Base-by-base conservation (phyloP, 768 basidiomycete species). In the Lepiota brunneoincarnata region DNA sequence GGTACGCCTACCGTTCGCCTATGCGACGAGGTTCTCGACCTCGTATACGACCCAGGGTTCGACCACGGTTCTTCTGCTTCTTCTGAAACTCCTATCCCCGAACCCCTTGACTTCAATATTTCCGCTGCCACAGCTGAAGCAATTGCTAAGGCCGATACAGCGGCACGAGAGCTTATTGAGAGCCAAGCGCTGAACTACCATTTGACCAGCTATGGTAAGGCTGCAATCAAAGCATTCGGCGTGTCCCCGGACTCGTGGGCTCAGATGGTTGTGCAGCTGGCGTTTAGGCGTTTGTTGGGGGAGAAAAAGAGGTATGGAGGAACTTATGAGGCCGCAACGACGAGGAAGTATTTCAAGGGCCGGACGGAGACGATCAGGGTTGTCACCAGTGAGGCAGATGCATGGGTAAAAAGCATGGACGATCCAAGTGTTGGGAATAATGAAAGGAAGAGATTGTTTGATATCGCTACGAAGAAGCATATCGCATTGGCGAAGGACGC, bases 201-300 rank as follows among this genome's bases (percentile, higher is more conserved):
- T 55, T 73, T 80, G 37, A 92, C 91, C 1, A 67, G 72, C 1
- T 98, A 95, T 61, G 95, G 95, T 31, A 96, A 94, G 69, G 80
- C 80, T 40, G 80, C 82, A 15, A 91, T 96, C 73, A 97, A 96
- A 76, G 71, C 77, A 12, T 92, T 91, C 61, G 85, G 89, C 31
- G 84, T 89, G n/a, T 91, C 92, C 38, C 95, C 95, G 2, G 95
- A 98, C 64, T 89, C 89, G 23, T 97, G 93, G 93, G 86, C 90
- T 42, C 95, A 98, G 72, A 84, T 97, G 81, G 73, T 93, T 63
- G 78, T 95, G 46, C 95, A 98, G 67, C 74, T 98, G 42, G 95
- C 94, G 5, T 94, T 94, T 68, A 80, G 76, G 54, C 81, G 93
- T 1, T 77, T 93, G 31, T 70, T 86, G 26, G 75, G 77, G 37